Percentiles rank a stretch among this genome's conserved stretches.
Conservation (phyloP, 2,329 filamentous ascomycete species). For the Arthrobotrys musiformis region DNA sequence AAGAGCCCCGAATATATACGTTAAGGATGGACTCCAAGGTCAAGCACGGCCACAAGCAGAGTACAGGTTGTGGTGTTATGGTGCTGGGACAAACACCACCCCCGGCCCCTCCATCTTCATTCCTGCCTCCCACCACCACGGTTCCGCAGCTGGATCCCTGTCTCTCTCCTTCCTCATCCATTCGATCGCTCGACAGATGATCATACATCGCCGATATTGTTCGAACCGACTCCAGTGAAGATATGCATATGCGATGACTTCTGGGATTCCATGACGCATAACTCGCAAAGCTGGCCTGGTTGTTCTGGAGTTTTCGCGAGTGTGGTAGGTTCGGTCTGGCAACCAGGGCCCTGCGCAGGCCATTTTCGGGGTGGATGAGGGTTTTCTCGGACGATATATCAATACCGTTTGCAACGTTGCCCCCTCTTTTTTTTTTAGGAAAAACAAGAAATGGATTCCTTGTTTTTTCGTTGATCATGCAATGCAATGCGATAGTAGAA, state of each 20-base stretch:
- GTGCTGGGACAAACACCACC: conserved; percentile 1
- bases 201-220: conserved; percentile 13
- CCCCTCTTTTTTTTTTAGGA: too few relatives aligned
- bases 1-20: too few relatives aligned
- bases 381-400: too few relatives aligned
- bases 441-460: too few relatives aligned
- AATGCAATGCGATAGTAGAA: too few relatives aligned
- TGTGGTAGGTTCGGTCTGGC: conserved; percentile 21
- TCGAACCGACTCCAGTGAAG: conserved; percentile 12
- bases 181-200: conserved; percentile 5
- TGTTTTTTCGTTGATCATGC: too few relatives aligned
- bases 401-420: too few relatives aligned
- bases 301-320: conserved; percentile 1
- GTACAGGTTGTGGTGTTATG: too few relatives aligned
- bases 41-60: too few relatives aligned
- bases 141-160: conserved; percentile 1
- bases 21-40: too few relatives aligned
- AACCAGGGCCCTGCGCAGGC: conserved; percentile 3
- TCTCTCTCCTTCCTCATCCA: not conserved
- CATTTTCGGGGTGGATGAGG: conserved; percentile 1
- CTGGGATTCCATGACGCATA: conserved; percentile 11
- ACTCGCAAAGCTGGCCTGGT: not conserved
- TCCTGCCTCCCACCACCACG: conserved; percentile 14
- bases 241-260: conserved; percentile 7
- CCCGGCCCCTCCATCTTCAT: conserved; percentile 8